phyloP scores from a whole-genome alignment of 495 filamentous ascomycete genomes.

The Penicillium pancosmium region DNA sequence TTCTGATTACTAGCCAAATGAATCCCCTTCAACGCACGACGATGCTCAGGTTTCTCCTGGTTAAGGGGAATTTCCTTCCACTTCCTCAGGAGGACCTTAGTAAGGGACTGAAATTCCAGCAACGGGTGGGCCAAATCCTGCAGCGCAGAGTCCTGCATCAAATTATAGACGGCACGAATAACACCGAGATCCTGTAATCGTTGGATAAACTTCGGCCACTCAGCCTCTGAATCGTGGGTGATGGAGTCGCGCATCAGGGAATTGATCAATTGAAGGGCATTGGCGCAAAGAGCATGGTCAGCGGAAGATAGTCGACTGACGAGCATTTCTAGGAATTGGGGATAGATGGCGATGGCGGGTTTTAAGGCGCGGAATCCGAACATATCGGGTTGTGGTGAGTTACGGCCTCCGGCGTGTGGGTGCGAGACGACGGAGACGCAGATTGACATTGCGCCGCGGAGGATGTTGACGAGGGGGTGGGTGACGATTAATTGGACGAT shows the following conservation, averaged over 20 bases:
- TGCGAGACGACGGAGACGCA: slow-evolving; percentile 90
- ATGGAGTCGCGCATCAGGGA: slow-evolving; percentile 92
- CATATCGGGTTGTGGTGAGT: slow-evolving; percentile 48
- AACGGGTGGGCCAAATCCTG: slow-evolving; percentile 89
- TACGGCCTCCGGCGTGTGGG: slow-evolving; percentile 55
- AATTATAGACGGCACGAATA: slow-evolving; percentile 84
- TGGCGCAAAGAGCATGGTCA: slow-evolving; percentile 95
- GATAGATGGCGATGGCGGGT: slow-evolving; percentile 86
- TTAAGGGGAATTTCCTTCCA: slow-evolving; percentile 88
- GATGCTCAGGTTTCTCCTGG: slow-evolving; percentile 84
- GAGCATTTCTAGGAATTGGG: slow-evolving; percentile 92
- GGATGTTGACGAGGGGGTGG: slow-evolving; percentile 95
- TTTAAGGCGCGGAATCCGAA: slow-evolving; percentile 91
- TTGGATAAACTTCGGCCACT: slow-evolving; percentile 97
- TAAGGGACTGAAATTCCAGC: slow-evolving; percentile 93
- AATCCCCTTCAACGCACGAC: slow-evolving; percentile 80
- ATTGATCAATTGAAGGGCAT: slow-evolving; percentile 93
- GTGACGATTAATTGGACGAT: slow-evolving; percentile 93
- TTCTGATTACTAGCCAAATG: slow-evolving; percentile 81
- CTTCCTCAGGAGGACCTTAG: slow-evolving; percentile 85
- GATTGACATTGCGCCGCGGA: slow-evolving; percentile 94
- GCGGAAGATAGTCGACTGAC: slow-evolving; percentile 87
- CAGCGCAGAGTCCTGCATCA: slow-evolving; percentile 93
- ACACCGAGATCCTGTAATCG: slow-evolving; percentile 88
- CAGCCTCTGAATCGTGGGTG: slow-evolving; percentile 70